Percentiles rank a stretch among this genome's conserved stretches.
Conservation (phyloP, 1,284 basidiomycete genomes). For the Lentinus polychrous region DNA sequence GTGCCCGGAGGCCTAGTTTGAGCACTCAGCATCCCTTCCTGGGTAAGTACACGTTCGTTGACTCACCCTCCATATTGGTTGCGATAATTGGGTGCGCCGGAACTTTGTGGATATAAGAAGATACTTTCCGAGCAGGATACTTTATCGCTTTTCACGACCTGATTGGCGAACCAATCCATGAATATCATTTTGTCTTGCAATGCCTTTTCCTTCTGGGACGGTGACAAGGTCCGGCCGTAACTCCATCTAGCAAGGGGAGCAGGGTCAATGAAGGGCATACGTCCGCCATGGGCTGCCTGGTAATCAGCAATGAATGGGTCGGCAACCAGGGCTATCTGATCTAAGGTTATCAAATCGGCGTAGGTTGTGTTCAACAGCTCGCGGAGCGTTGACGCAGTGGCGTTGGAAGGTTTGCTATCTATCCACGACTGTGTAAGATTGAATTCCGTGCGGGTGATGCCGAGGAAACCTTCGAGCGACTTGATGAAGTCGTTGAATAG, state of each 20-base stretch:
- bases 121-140: slow-evolving; percentile 31
- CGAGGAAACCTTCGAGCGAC: slow-evolving; percentile 28
- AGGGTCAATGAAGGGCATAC: slow-evolving; percentile 33
- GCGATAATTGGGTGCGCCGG: slow-evolving; percentile 21
- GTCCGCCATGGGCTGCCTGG: slow-evolving; percentile 28
- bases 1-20: slow-evolving; percentile 15
- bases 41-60: neutral
- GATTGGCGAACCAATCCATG: slow-evolving; percentile 29
- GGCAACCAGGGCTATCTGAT: slow-evolving; percentile 31
- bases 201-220: slow-evolving; percentile 19
- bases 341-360: slow-evolving; percentile 28
- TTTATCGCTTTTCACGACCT: slow-evolving; percentile 24
- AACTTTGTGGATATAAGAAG: slow-evolving; percentile 30
- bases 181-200: slow-evolving; percentile 25
- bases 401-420: slow-evolving; percentile 21
- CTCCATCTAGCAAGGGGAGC: slow-evolving; percentile 30
- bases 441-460: slow-evolving; percentile 26
- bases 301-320: slow-evolving; percentile 32
- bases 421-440: slow-evolving; percentile 27
- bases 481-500: slow-evolving; percentile 30
- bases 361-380: slow-evolving; percentile 27
- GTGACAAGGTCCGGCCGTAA: slow-evolving; percentile 23
- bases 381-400: slow-evolving; percentile 21
- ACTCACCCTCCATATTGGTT: slow-evolving; percentile 22
- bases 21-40: slow-evolving; percentile 12